Conservation (phyloP, 2,329 filamentous ascomycete species). For the Plenodomus tracheiphilus region DNA sequence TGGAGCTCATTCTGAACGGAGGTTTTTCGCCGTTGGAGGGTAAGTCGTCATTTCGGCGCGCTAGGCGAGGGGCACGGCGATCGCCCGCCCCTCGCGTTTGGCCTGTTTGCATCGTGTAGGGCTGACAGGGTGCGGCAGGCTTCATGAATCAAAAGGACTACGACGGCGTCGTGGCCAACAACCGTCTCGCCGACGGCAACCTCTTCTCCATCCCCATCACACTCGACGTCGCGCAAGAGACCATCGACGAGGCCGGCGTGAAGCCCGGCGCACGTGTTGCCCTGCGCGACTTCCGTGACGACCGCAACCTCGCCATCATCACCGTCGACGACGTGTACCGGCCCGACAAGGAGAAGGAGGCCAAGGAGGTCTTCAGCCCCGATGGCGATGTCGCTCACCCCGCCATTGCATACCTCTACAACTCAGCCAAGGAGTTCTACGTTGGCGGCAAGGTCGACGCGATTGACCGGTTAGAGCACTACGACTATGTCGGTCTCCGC, state of each 20-base stretch:
- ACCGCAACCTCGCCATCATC: slow-evolving; percentile 92
- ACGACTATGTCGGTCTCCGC: slow-evolving; percentile 96
- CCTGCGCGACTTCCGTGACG: slow-evolving; percentile 93
- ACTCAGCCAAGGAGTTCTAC: slow-evolving; percentile 82
- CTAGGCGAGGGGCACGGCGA: slow-evolving; percentile 8
- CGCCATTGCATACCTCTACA: slow-evolving; percentile 86
- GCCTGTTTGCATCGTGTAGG: slow-evolving; percentile 18
- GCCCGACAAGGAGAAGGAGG: slow-evolving; percentile 95
- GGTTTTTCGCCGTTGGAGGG: slow-evolving; percentile 98
- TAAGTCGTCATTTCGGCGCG: slow-evolving; percentile 51
- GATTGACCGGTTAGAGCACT: slow-evolving; percentile 93
- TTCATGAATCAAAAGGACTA: slow-evolving; percentile 99
- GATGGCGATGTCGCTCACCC: slow-evolving; percentile 90
- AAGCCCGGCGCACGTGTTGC: slow-evolving; percentile 82
- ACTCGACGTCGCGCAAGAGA: slow-evolving; percentile 77
- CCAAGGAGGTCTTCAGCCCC: slow-evolving; percentile 91
- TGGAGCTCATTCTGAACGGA: slow-evolving; percentile 95
- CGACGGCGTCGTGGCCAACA: slow-evolving; percentile 86
- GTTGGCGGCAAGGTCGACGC: slow-evolving; percentile 95
- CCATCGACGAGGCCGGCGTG: slow-evolving; percentile 73
- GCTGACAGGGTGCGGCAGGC: slow-evolving; percentile 56
- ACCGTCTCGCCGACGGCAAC: slow-evolving; percentile 83
- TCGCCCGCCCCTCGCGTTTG: slow-evolving; percentile 32
- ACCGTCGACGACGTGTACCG: slow-evolving; percentile 94
- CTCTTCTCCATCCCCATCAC: slow-evolving; percentile 98